phyloP scores from a whole-genome alignment of 345 rosid genomes.

The Diplotaxis tenuifolia region DNA sequence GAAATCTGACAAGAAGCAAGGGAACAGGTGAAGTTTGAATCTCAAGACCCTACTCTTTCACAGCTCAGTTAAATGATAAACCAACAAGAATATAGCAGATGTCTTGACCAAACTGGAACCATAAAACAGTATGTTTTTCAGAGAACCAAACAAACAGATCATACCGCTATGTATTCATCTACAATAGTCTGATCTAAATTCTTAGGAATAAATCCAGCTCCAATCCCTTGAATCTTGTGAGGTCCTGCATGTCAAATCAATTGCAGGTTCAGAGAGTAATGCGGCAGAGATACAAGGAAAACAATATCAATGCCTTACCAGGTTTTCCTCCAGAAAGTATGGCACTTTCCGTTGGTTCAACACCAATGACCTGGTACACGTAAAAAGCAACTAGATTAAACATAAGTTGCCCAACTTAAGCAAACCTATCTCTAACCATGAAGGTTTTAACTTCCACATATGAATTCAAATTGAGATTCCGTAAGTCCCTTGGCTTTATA shows the following conservation, averaged over 20 bases:
- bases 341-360: slow-evolving; percentile 83
- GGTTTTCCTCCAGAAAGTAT: slow-evolving; percentile 87
- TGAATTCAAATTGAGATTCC: neutral
- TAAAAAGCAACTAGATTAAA: slow-evolving; percentile 18
- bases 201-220: slow-evolving; percentile 95
- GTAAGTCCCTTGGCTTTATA: slow-evolving; percentile 9
- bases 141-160: neutral
- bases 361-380: slow-evolving; percentile 66
- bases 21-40: neutral
- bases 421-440: neutral
- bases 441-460: neutral
- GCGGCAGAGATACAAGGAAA: slow-evolving; percentile 1
- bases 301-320: slow-evolving; percentile 45
- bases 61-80: neutral
- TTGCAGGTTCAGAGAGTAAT: neutral
- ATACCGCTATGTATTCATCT: slow-evolving; percentile 88
- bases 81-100: neutral
- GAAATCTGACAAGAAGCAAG: slow-evolving; percentile 55
- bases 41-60: neutral
- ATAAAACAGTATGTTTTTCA: neutral
- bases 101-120: slow-evolving; percentile 5
- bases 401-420: neutral
- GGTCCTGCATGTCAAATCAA: slow-evolving; percentile 59
- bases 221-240: slow-evolving; percentile 99
- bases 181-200: slow-evolving; percentile 69